Evolutionary conservation across 1,284 basidiomycete species (phyloP).

Genomic region (Leccinum huronense): DNA sequence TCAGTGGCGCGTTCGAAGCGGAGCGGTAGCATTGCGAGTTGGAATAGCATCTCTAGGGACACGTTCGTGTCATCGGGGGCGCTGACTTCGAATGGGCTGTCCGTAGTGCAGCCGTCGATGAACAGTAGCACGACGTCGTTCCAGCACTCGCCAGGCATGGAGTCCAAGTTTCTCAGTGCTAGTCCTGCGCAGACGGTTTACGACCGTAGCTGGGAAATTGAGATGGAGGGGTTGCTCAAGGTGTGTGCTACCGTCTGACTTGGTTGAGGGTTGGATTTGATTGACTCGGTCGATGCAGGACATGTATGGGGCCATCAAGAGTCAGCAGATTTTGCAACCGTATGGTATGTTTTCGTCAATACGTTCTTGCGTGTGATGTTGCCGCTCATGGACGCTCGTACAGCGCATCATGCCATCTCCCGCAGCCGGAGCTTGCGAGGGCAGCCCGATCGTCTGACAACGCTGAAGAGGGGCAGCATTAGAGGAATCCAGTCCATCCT

Average conservation of each 20-base stretch:
- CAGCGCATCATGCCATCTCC: slow-evolving; percentile 41
- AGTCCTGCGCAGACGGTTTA: slow-evolving; percentile 44
- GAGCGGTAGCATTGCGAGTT: slow-evolving; percentile 78
- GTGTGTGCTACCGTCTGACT: slow-evolving; percentile 39
- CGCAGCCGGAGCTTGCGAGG: slow-evolving; percentile 69
- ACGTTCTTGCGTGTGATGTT: slow-evolving; percentile 36
- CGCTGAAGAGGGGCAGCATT: slow-evolving; percentile 87
- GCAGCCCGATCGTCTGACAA: slow-evolving; percentile 67
- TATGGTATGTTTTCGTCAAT: slow-evolving; percentile 43
- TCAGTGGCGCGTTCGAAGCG: slow-evolving; percentile 58
- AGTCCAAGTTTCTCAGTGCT: slow-evolving; percentile 39
- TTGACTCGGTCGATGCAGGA: slow-evolving; percentile 54
- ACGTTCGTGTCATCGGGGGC: slow-evolving; percentile 44
- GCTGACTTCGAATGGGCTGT: slow-evolving; percentile 36
- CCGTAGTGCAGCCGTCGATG: slow-evolving; percentile 35
- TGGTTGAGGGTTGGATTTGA: slow-evolving; percentile 9
- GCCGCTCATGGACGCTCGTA: slow-evolving; percentile 53
- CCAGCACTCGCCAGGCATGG: slow-evolving; percentile 42
- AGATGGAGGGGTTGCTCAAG: slow-evolving; percentile 85
- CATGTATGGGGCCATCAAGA: slow-evolving; percentile 90
- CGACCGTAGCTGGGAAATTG: slow-evolving; percentile 75
- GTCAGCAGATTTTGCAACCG: slow-evolving; percentile 88
- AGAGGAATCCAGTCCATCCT: slow-evolving; percentile 81
- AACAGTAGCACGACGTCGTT: slow-evolving; percentile 41
- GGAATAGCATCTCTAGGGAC: slow-evolving; percentile 72